These are phyloP conservation scores for Fusarium sp. DNA, from an alignment of 2,329 filamentous ascomycete genomes.

Conservation along the genomic window DNA sequence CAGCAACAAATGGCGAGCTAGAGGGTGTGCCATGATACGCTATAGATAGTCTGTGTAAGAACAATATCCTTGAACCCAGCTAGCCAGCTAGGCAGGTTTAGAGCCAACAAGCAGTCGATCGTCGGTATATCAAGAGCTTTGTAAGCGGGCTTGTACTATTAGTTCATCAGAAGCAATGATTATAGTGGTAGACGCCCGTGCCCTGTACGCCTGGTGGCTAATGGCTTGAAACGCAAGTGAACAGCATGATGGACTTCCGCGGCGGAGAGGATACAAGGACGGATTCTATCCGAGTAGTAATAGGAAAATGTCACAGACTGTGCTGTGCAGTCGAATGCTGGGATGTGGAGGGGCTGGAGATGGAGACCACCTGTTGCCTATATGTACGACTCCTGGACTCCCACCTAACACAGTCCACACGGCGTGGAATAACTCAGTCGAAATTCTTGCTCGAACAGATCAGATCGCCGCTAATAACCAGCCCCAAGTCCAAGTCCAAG, in stretches of 20 bases:
- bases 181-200: neutral
- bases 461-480: conserved; percentile 24
- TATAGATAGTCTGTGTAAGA: too few species aligned
- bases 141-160: too few species aligned
- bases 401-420: neutral
- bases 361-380: neutral
- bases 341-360: neutral
- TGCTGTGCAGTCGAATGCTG: neutral
- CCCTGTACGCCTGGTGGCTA: conserved; percentile 37
- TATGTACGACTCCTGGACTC: neutral
- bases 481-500: neutral
- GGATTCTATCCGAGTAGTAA: conserved; percentile 33
- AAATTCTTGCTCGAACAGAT: conserved; percentile 13
- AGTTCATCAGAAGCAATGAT: neutral
- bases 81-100: too few species aligned
- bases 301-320: conserved; percentile 11
- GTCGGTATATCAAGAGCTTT: too few species aligned
- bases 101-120: too few species aligned
- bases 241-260: conserved; percentile 36
- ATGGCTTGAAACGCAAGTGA: conserved; percentile 32
- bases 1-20: too few species aligned
- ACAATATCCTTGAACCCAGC: too few species aligned
- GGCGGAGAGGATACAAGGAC: conserved; percentile 29
- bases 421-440: neutral
- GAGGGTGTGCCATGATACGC: too few species aligned